phyloP scores from a whole-genome alignment of 305 asterid genomes.

The Fraxinus albicans region DNA sequence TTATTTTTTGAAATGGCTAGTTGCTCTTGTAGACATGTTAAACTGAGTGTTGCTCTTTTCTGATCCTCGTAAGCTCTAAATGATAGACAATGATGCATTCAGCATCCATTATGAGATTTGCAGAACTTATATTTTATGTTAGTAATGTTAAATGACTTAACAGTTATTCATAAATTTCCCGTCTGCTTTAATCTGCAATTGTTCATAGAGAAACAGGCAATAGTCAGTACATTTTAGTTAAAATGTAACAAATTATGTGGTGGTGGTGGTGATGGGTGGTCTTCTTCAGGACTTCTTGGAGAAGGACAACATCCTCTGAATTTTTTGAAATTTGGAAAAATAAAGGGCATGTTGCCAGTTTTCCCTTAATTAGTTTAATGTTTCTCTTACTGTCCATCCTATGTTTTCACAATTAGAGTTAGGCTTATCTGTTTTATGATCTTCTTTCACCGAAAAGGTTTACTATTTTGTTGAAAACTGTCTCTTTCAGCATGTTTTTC shows the following conservation, averaged over 20 bases:
- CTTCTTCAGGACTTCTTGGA: slow-evolving; percentile 1
- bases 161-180: not conserved
- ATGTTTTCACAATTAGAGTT: not conserved
- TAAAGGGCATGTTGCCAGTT: not conserved
- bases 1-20: not conserved
- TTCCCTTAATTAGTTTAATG: not conserved
- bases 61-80: not conserved
- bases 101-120: not conserved
- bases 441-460: slow-evolving; percentile 3
- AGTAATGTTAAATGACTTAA: not conserved
- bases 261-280: not conserved
- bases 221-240: not conserved
- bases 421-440: slow-evolving; percentile 6
- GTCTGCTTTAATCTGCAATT: not conserved
- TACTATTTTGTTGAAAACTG: not conserved
- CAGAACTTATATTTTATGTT: not conserved
- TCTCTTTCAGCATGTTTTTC: not conserved
- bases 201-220: not conserved
- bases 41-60: not conserved
- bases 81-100: not conserved
- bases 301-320: not conserved
- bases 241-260: not conserved
- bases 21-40: not conserved
- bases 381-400: not conserved
- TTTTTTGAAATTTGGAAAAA: not conserved